These are phyloP conservation scores for Saccharum spontaneum DNA, from an alignment of 176 grass and related monocot species.

Conservation along the genomic window DNA sequence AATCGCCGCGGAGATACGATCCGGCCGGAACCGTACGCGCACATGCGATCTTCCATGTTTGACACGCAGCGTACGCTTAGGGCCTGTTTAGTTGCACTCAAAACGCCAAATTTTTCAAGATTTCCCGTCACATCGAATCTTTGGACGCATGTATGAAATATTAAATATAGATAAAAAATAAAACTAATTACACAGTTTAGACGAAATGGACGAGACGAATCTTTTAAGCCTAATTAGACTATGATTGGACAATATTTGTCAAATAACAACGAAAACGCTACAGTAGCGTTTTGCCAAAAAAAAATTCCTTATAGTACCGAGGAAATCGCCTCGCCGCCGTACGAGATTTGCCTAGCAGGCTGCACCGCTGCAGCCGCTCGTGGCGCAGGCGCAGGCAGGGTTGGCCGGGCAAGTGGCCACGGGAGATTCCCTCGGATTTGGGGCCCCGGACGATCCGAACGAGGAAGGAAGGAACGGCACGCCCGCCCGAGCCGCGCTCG, in stretches of 20 bases:
- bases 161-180: too few relatives aligned
- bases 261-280: too few relatives aligned
- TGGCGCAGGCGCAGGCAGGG: background rate
- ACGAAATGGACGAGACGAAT: too few relatives aligned
- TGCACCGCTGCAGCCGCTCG: background rate
- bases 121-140: too few relatives aligned
- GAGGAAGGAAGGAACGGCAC: background rate
- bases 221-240: too few relatives aligned
- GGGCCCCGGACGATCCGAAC: background rate
- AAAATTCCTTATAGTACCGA: too few relatives aligned
- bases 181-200: too few relatives aligned
- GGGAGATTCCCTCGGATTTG: conserved; percentile 25
- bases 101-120: too few relatives aligned
- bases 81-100: too few relatives aligned
- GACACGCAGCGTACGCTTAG: background rate
- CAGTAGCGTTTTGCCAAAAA: too few relatives aligned
- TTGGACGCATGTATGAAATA: too few relatives aligned
- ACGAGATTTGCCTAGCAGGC: conserved; percentile 16
- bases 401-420: background rate
- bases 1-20: conserved; percentile 17
- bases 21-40: background rate
- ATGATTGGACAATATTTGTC: too few relatives aligned
- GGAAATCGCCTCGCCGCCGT: conserved; percentile 1
- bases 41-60: background rate
- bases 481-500: background rate